Evolutionary conservation across 2,329 filamentous ascomycete genomes (phyloP), one percentile per base, ranked within the genome.

Genomic region (Elsinoe australis): DNA sequence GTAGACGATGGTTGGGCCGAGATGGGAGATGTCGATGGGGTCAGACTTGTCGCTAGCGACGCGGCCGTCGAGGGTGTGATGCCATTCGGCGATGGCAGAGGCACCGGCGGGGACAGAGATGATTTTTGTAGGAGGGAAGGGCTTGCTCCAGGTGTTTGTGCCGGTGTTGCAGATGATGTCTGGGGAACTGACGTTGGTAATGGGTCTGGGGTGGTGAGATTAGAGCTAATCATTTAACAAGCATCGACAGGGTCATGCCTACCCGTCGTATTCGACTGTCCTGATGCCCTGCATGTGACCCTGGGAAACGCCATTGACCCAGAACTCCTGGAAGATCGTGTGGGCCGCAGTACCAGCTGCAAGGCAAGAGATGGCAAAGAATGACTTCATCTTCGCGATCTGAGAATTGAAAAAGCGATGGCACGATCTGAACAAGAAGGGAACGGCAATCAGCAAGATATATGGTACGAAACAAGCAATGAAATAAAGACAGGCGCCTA

Each of bases 281-380:
- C 44, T 34, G 0, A 73, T 49, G 44, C 76, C 69, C 28, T 70
- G 72, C 54, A 74, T 78, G 24, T 49, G 42, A 24, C 48, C 50
- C 62, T 63, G 64, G 55, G 72, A 47, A 5, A 67, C 67, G 45
- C 71, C 71, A 49, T 67, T 71, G 6, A 69, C 66, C 50, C 70
- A 64, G 34, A 74, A 62, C 34, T 71, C 65, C 6, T 67, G 62
- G 55, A 74, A 74, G 56, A 74, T 75, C 36, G 71, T 71, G 58
- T 75, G 71, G 8, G 69, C 70, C 14, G 66, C 67, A 35, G 62
- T 68, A 28, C 62, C 59, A 42, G 61, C 53, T 15, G 59, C 41
- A n/a, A 62, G 39, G 18, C 52, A 49, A 49, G 49, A 57, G 34
- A 57, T 47, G 28, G 57, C 18, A 34, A 59, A 35, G 18, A 54